Evolutionary conservation across 2,329 filamentous ascomycete species (phyloP).

Genomic region (Colletotrichum noveboracense): DNA sequence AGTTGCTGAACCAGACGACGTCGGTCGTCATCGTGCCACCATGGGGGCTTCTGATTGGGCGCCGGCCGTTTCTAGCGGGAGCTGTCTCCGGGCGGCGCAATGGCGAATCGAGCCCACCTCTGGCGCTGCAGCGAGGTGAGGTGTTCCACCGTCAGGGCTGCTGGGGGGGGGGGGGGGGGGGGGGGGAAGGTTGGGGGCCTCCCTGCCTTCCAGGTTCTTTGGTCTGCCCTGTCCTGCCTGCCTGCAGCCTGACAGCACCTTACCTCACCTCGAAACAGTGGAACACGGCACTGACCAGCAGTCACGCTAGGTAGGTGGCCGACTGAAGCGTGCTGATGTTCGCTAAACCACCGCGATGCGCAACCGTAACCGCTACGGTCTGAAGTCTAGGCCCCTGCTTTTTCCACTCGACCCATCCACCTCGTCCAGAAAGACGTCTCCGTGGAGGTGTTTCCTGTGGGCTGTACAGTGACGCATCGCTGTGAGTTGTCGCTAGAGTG

Average conservation of each 20-base stretch:
- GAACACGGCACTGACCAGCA: background rate
- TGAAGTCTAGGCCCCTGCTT: background rate
- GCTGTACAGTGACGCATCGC: conserved; percentile 2
- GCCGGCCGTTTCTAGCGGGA: background rate
- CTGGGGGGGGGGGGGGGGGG: background rate
- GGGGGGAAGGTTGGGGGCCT: background rate
- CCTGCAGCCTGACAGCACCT: background rate
- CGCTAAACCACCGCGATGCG: background rate
- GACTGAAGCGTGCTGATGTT: background rate
- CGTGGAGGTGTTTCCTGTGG: background rate
- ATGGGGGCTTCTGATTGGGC: background rate
- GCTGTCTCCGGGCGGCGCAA: background rate
- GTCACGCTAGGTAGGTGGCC: background rate
- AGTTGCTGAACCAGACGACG: background rate
- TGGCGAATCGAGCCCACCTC: background rate
- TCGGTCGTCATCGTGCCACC: conserved; percentile 11
- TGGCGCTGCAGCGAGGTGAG: background rate
- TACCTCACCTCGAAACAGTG: background rate
- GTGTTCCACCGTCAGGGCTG: background rate
- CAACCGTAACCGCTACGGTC: conserved; percentile 1
- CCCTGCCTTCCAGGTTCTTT: background rate
- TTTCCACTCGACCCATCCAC: background rate
- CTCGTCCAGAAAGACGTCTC: background rate
- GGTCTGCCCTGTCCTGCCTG: background rate
- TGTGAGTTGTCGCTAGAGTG: conserved; percentile 8